Base-by-base conservation (phyloP, 2,329 filamentous ascomycete genomes). In the Magnaporthiopsis incrustans region DNA sequence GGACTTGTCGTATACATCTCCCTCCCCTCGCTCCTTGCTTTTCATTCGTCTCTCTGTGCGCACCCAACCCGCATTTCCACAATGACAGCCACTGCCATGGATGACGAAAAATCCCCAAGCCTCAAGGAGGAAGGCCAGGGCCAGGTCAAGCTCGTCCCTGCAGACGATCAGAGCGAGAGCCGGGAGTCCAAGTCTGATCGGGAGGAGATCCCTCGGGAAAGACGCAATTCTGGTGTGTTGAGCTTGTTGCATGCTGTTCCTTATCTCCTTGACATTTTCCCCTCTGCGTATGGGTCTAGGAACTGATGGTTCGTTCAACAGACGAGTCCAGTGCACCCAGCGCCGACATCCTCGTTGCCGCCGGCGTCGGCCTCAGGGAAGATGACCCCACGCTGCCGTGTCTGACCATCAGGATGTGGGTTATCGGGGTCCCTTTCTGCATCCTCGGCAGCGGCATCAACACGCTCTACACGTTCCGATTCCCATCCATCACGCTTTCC, bases 391-490 rank as follows among this genome's bases (percentile, higher is more conserved):
- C 62, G 1, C 60, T 73, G 18, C 72, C 73, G 38, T 75, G 72
- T 35, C 68, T 75, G n/a, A 79, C 77, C 1, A 65, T 77, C 6
- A 71, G 76, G 22, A 76, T 76, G 72, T 77, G 76, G 76, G 66
- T 69, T 4, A 76, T 77, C 33, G 75, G 75, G 27, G 71, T 77
- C 15, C 69, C 69, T 18, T 76, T 76, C 57, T 76, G 75, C 15
- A 73, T 76, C 2, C 18, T 77, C 2, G 73, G 75, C 10, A 76
- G 73, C 4, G 75, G 66, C 6, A 70, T 72, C n/a, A 79, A 79
- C 64, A 77, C 77, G 27, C 70, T 79, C 26, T 77, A 78, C 63
- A 77, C 74, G 0, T 73, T 79, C 50, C 68, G 76, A 1, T 77
- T 77, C 27, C 73, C 73, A 0, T 73, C 71, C 2, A 69, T 74